Base-by-base conservation (phyloP, 345 rosid species). In the Camelina neglecta region DNA sequence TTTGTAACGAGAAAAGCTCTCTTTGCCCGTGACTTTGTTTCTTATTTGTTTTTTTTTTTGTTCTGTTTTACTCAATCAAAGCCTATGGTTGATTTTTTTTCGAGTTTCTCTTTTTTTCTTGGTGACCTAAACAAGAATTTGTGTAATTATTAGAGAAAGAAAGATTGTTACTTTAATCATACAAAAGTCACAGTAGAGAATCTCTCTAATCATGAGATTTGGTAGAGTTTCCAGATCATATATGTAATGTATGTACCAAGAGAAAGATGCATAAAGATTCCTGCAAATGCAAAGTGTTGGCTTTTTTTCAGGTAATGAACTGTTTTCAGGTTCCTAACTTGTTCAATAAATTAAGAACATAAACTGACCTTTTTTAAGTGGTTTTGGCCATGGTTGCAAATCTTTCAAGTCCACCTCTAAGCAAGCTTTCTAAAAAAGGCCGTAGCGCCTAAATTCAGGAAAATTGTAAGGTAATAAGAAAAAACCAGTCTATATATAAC, bases 401-500 rank as follows among this genome's bases (percentile, higher is more conserved):
- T 49, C 80, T 85, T 36, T 89, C 93, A 82, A 92, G 75, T 36
- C 97, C 96, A 16, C 85, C 74, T 21, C 66, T 68, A 59, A 95
- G 91, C 72, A 89, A 79, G 64, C 75, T 76, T 83, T 88, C 90
- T 13, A 95, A 80, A 64, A 89, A 85, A 10, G 97, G 99, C 76
- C 88, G 67, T 60, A 95, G 82, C 10, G 84, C 90, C 98, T 94
- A 81, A 18, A 73, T 23, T 39, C 24, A 16, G 13, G 13, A 20
- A 67, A 2, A 18, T 3, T 4, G 0, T 29, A 21, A 2, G 4
- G 21, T 56, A 70, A 70, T 57, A 35, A 57, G 61, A 38, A 10
- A 38, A 29, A 38, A 29, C 4, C 31, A 29, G 31, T 29, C 20
- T 45, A 38, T 20, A 0, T 26, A 24, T 55, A 20, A 65, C 63